Percentiles rank a stretch among this genome's conserved stretches.
Evolutionary conservation across 129 eudicot genomes (phyloP).

Genomic region (Silybum marianum): DNA sequence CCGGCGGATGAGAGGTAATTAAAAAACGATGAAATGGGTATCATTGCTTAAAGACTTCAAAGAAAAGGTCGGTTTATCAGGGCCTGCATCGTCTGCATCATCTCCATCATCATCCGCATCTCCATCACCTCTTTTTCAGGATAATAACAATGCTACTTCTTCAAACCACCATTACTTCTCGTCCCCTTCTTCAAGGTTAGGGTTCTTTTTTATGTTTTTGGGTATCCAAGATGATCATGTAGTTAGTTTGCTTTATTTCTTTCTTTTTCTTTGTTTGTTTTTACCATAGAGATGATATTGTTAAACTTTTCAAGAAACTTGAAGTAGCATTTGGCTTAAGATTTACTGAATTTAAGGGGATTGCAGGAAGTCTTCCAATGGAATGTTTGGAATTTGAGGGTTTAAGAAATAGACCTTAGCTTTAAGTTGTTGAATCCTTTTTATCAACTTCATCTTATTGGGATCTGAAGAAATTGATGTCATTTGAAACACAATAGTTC

Average conservation of each 20-base stretch:
- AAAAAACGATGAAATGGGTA: slow-evolving; percentile 92
- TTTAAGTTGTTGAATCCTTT: slow-evolving; percentile 20
- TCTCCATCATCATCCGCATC: slow-evolving; percentile 60
- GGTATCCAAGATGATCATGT: not conserved
- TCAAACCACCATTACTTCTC: slow-evolving; percentile 42
- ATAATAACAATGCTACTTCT: slow-evolving; percentile 35
- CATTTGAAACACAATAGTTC: not conserved
- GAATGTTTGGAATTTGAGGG: slow-evolving; percentile 13
- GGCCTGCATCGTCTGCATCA: slow-evolving; percentile 41
- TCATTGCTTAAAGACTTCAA: slow-evolving; percentile 94
- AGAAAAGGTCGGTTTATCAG: slow-evolving; percentile 90
- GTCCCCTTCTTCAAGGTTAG: slow-evolving; percentile 53
- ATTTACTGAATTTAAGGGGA: slow-evolving; percentile 6
- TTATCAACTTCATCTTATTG: slow-evolving; percentile 1
- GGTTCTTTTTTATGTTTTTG: not conserved
- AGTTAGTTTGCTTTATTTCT: not conserved
- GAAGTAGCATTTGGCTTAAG: slow-evolving; percentile 20
- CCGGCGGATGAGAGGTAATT: slow-evolving; percentile 54
- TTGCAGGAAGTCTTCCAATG: not conserved
- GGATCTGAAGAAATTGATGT: slow-evolving; percentile 25
- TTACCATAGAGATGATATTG: slow-evolving; percentile 3
- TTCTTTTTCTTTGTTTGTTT: not conserved
- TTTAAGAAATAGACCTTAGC: slow-evolving; percentile 18
- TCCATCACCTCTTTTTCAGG: slow-evolving; percentile 37
- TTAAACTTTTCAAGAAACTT: slow-evolving; percentile 4